Conservation (phyloP, 129 eudicot species). For the Scalesia atractyloides region DNA sequence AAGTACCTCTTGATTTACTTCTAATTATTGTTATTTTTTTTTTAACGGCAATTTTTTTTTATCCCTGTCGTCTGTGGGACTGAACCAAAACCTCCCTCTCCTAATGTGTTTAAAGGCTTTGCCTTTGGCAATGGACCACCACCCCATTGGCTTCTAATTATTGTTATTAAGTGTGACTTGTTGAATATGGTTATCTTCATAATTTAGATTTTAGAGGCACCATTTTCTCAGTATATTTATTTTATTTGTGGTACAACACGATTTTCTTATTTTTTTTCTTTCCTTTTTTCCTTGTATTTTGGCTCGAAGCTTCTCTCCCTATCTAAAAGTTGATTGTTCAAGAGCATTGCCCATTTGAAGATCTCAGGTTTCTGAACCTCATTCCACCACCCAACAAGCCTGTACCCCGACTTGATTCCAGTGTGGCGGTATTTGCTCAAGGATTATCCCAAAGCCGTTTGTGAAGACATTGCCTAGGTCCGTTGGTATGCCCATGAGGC, state of each 20-base stretch:
- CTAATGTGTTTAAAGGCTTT: no score
- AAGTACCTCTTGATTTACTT: no score
- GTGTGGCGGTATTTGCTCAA: slow-evolving; percentile 19
- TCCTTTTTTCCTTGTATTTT: neutral
- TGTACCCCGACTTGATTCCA: neutral
- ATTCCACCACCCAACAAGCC: slow-evolving; percentile 26
- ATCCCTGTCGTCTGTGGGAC: no score
- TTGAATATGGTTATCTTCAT: neutral
- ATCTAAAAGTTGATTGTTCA: slow-evolving; percentile 3
- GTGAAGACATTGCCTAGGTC: slow-evolving; percentile 16
- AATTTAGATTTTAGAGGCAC: no score
- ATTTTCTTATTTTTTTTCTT: no score
- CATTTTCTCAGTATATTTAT: no score
- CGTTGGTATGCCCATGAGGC: neutral
- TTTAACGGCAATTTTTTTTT: no score
- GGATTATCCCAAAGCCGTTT: slow-evolving; percentile 10
- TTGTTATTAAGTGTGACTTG: neutral
- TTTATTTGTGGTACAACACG: no score
- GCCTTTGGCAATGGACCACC: no score
- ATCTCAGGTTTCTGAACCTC: slow-evolving; percentile 19
- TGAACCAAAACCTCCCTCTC: no score
- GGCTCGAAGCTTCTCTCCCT: slow-evolving; percentile 16
- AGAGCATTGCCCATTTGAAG: slow-evolving; percentile 20
- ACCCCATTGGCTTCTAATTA: no score
- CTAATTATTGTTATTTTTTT: no score